Base-by-base conservation (phyloP, 1,139 yeast species). In the Candida sanyaensis region DNA sequence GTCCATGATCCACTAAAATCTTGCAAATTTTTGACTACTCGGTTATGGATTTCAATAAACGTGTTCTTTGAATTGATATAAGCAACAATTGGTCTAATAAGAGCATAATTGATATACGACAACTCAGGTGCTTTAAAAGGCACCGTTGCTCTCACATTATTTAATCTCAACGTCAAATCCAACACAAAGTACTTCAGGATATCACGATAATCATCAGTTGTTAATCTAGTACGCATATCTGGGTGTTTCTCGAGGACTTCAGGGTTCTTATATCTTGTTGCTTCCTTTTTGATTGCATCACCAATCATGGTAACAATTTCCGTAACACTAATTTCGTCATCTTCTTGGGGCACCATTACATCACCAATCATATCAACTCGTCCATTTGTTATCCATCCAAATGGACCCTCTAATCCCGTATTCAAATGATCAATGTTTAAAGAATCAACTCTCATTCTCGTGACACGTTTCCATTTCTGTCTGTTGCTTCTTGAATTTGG, bases 361-460 rank as follows among this genome's bases (percentile, higher is more conserved):
- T 93, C 97, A 7, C 97, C 97, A 54, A 88, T 71, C 84, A 93
- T 86, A 65, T 93, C 97, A 21, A 92, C 98, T 49, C 83, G 83
- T 6, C 99, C 99, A 51, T 80, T 78, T 7, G 90, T 84, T 48
- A 93, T 92, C 99, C 99, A 93, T 2, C 98, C 97, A 66, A 93
- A 89, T 5, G 98, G 97, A 0, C 99, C 99, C 46, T 85, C 86
- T 45, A 89, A 77, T 0, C 98, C 98, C 1, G 88, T 80, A 61
- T 93, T 93, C 53, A 93, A 71, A 66, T 93, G 99, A 57, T 92
- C 96, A 37, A 93, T 80, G 59, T 84, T 86, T 45, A 93, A 80
- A 13, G 90, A 84, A 61, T 93, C 98, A 39, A 92, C 86, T 49
- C 98, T 71, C 52, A 89, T 75, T 41, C 97, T 75, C 4, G 96